phyloP scores from a whole-genome alignment of 106 monocot genomes.

The Ottelia alismoides region DNA sequence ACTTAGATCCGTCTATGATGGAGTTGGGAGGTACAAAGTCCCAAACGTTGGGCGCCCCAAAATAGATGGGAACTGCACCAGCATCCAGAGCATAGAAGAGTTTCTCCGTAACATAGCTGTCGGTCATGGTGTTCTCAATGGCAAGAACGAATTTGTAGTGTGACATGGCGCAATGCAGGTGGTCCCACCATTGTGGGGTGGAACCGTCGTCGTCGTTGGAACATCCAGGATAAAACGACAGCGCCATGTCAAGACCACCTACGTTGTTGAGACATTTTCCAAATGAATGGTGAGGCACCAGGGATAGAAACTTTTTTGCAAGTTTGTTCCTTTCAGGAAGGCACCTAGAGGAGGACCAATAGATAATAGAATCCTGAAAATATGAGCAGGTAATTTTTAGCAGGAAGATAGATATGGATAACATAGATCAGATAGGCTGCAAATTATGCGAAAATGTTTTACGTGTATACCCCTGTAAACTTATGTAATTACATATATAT shows the following conservation, averaged over 20 bases:
- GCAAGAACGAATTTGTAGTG: slow-evolving; percentile 94
- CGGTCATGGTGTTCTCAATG: slow-evolving; percentile 71
- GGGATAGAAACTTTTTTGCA: slow-evolving; percentile 56
- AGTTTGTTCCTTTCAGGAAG: slow-evolving; percentile 44
- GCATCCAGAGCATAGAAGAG: slow-evolving; percentile 82
- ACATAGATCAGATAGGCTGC: no score
- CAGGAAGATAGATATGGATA: no score
- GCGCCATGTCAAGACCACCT: slow-evolving; percentile 52
- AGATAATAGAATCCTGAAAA: slow-evolving; percentile 58
- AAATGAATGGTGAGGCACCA: slow-evolving; percentile 78
- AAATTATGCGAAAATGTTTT: no score
- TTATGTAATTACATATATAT: no score
- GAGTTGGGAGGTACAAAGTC: slow-evolving; percentile 91
- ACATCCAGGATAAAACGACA: slow-evolving; percentile 76
- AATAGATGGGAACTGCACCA: slow-evolving; percentile 88
- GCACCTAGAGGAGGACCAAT: slow-evolving; percentile 98
- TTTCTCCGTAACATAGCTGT: slow-evolving; percentile 94
- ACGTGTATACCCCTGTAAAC: no score
- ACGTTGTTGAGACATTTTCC: slow-evolving; percentile 97
- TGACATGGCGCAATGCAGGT: slow-evolving; percentile 93
- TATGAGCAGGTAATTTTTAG: neutral
- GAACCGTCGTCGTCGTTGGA: slow-evolving; percentile 7
- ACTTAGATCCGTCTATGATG: slow-evolving; percentile 82
- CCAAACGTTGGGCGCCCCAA: slow-evolving; percentile 90
- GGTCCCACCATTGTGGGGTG: slow-evolving; percentile 63